Base-by-base conservation (phyloP, 2,329 filamentous ascomycete species). In the Cladosporium velox region DNA sequence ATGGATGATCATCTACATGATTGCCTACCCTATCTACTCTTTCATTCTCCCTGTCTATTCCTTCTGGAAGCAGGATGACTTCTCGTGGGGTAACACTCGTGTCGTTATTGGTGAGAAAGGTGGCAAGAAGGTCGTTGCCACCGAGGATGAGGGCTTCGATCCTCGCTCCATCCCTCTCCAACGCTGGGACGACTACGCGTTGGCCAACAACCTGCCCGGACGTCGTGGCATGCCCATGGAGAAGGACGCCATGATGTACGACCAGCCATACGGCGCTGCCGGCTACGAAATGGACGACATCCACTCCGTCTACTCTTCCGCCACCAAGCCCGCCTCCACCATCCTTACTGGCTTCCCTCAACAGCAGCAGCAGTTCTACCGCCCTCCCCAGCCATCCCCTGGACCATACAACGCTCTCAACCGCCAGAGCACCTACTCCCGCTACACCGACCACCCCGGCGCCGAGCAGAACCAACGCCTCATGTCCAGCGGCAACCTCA, bases 1-100 rank as follows among this genome's bases (percentile, higher is more conserved):
- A 72, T 99, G 95, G 95, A 98, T 99, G 93, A 90, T 99, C 71
- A 98, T 99, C 76, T 99, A 99, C 81, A 86, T 99, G 69, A 72
- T 96, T n/a, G 95, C 95, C 2, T 97, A 91, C 83, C 95, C 95
- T 0, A 91, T 99, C 72, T 97, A 94, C 83, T 95, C 90, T 4
- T 91, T 99, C 73, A 77, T 96, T 69, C 86, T 99, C 14, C 95
- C 95, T 0, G 82, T 99, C 69, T 99, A 98, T 83, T 97, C 94
- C 0, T 99, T 99, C 89, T 99, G 95, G 95, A 96, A 97, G 80
- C 93, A 97, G 79, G 95, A 99, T 80, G 94, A 99, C 81, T 99
- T 99, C 85, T 90, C 90, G 1, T 99, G 95, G 95, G 95, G 95
- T 85, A 98, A 95, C 82, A 99, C 95, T 1, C 93, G 95, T 86